Base-by-base conservation (phyloP, 1,284 basidiomycete genomes). In the Chalciporus sp. region DNA sequence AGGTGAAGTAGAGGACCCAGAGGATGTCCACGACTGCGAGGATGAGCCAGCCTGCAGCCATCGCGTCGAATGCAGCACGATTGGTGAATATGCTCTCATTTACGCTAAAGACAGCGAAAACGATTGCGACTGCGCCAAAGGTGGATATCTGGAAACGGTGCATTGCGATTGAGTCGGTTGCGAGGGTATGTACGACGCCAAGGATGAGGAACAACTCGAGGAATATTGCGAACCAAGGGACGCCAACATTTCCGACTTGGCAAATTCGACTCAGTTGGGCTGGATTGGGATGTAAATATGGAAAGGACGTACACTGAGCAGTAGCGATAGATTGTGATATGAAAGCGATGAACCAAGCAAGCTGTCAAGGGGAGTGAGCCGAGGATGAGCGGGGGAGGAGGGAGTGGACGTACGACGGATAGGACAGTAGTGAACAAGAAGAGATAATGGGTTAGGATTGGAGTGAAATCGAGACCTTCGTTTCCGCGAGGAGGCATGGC, bases 1-100 rank as follows among this genome's bases (percentile, higher is more conserved):
- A 90, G 5, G 95, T 96, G 71, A 99, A 94, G 79, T 93, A 98
- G 58, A 98, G 82, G 19, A 97, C 83, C 95, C 95, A 98, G 58
- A 98, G 73, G 68, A 98, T 90, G 79, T 97, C 75, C 58, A 95
- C 91, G 58, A 98, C 84, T 31, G 94, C 81, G 51, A 96, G 83
- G 59, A 99, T 84, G 65, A 99, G 84, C 92, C 93, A 98, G 59
- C 96, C 96, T 6, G 92, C 94, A 27, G 90, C 91, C 76, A 94
- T 86, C 6, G 95, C 94, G 58, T 90, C 83, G 52, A 82, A 73
- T 6, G 91, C 73, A n/a, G 82, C 75, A 14, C 55, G 52, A 35
- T 68, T 61, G 7, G 76, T 60, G 68, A 83, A 90, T 58, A 92
- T 85, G 62, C 81, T 84, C 59, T 74, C 61, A 71, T 93, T 81